Evolutionary conservation across 495 filamentous ascomycete genomes (phyloP).

Genomic region (Podospora anserina): DNA sequence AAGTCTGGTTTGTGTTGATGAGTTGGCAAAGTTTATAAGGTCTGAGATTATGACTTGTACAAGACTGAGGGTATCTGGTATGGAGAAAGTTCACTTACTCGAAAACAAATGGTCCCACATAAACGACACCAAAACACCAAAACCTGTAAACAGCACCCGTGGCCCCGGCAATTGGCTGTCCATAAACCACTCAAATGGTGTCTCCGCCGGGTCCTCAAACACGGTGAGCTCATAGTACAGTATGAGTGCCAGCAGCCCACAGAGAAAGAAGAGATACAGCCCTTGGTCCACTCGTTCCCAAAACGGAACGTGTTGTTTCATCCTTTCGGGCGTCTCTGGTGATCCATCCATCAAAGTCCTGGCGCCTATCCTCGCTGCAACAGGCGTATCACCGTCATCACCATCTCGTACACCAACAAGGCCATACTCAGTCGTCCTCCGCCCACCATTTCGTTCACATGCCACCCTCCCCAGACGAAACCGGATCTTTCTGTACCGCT

Average conservation of each 20-base stretch:
- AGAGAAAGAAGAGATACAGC: background rate
- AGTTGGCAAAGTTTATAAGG: background rate
- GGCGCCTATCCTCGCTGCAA: no score
- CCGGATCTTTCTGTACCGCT: background rate
- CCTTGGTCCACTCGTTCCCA: background rate
- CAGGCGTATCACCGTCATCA: no score
- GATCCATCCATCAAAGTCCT: no score
- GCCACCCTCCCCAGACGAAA: slow-evolving; percentile 1
- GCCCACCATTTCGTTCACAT: background rate
- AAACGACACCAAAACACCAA: slow-evolving; percentile 38
- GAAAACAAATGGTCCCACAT: slow-evolving; percentile 38
- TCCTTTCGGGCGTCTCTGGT: background rate
- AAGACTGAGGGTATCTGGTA: background rate
- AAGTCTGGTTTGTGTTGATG: background rate
- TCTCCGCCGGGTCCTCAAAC: background rate
- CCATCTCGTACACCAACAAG: no score
- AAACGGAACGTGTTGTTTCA: background rate
- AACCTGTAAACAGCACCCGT: slow-evolving; percentile 40
- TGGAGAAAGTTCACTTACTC: slow-evolving; percentile 23
- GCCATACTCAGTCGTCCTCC: slow-evolving; percentile 6
- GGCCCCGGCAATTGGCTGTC: slow-evolving; percentile 41
- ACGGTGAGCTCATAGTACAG: slow-evolving; percentile 2
- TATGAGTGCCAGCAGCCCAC: background rate
- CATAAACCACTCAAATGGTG: slow-evolving; percentile 41
- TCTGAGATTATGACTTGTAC: background rate